Percentiles rank a stretch among this genome's conserved stretches.
phyloP scores from a whole-genome alignment of 2,329 filamentous ascomycete genomes.

The Teratosphaeria pseudoeucalypti region DNA sequence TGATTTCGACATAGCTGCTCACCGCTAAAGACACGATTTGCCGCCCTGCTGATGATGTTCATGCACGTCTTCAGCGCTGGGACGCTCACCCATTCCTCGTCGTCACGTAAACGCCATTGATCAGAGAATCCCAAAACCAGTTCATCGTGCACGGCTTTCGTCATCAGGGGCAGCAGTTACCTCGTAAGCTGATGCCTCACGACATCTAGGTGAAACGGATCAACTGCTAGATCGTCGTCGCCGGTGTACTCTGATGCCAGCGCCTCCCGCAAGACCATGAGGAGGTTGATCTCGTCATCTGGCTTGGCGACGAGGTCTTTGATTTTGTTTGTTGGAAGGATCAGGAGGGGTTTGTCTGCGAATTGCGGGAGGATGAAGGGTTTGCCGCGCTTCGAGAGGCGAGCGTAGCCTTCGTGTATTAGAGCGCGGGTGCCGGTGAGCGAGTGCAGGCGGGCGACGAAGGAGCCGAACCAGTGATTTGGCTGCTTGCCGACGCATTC shows the following conservation, averaged over 20 bases:
- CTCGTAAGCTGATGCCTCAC: background rate
- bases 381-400: background rate
- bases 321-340: background rate
- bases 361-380: background rate
- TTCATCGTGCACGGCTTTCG: background rate
- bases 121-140: background rate
- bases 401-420: background rate
- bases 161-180: background rate
- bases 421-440: background rate
- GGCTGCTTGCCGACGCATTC: background rate
- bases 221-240: background rate
- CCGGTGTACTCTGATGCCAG: background rate
- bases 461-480: background rate
- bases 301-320: background rate
- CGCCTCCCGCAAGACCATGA: background rate
- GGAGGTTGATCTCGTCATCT: background rate
- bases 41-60: background rate
- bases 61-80: background rate
- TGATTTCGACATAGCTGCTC: constrained; percentile 36
- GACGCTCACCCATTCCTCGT: background rate
- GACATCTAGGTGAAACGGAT: background rate
- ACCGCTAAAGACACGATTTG: constrained; percentile 30
- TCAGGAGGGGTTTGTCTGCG: background rate
- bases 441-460: background rate
- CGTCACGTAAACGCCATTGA: background rate